Base-by-base conservation (phyloP, 1,284 basidiomycete genomes). In the Trichosporon ovoides region DNA sequence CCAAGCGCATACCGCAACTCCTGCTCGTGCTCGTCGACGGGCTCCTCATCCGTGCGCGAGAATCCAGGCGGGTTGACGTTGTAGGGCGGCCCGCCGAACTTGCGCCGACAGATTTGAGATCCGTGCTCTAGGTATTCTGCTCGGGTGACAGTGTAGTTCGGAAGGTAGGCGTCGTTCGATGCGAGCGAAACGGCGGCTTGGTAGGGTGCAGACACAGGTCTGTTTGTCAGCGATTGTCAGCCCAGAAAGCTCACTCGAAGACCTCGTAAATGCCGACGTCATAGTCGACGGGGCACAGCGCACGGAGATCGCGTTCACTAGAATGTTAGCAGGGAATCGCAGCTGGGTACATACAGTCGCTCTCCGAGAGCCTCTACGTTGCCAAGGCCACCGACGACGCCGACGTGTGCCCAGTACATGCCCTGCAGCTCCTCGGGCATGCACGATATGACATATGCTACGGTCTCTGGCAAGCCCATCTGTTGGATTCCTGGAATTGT, bases 371-470 rank as follows among this genome's bases (percentile, higher is more conserved):
- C 88, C 48, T 85, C 81, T 63, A 93, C 84, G 65, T 84, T 84
- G 3, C 85, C 84, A 69, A 84, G 86, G 7, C 93, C 94, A 53
- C 94, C 94, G 64, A 92, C 83, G 59, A 96, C 78, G 6, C 89
- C 87, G 62, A 98, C 91, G 73, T 97, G 91, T 37, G 85, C 84
- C 92, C 92, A 97, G 76, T 92, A 92, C 85, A 96, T 84, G 24
- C 89, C 91, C 65, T 86, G 89, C 35, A 93, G 68, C 66, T 91
- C 89, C 52, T 82, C 79, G 0, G 88, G 88, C 60, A 93, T 82
- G 34, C 82, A 77, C 1, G 82, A 80, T 69, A 97, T 91, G 57
- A 87, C 86, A 57, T 83, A 71, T 35, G 87, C 86, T 56, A 96
- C 84, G 6, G 87, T 85, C 56, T 83, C 82, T 22, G 90, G 81